These are phyloP conservation scores for Plasmodium ovale DNA, from an alignment of 169 alveolate species.

Conservation along the genomic window DNA sequence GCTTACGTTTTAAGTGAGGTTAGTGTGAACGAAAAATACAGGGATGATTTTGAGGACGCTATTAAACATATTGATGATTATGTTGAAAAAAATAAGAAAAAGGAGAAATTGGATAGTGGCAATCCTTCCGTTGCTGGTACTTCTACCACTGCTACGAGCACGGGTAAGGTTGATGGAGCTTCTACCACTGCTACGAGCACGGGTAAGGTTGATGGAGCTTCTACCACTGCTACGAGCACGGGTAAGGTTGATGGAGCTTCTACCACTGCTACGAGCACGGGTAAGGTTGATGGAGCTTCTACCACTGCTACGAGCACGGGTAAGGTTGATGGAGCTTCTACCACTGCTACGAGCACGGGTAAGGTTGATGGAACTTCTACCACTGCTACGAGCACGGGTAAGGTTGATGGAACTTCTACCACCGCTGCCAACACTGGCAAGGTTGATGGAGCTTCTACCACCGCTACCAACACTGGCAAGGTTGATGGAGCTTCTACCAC, in stretches of 20 bases:
- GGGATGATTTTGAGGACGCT: constrained; percentile 22
- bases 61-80: constrained; percentile 35
- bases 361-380: neutral
- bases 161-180: neutral
- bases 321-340: neutral
- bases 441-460: neutral
- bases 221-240: no score
- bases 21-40: constrained; percentile 45
- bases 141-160: neutral
- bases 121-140: neutral
- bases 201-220: neutral
- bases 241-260: neutral
- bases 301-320: neutral
- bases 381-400: neutral
- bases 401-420: neutral
- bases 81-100: constrained; percentile 12
- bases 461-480: neutral
- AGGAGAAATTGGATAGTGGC: constrained; percentile 8
- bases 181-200: neutral
- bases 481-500: neutral
- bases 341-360: neutral
- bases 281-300: neutral
- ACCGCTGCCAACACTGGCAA: neutral
- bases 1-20: constrained; percentile 77
- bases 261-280: neutral